Percentiles rank a stretch among this genome's conserved stretches.
phyloP scores from a whole-genome alignment of 495 filamentous ascomycete species.

The Penicillium canescens region DNA sequence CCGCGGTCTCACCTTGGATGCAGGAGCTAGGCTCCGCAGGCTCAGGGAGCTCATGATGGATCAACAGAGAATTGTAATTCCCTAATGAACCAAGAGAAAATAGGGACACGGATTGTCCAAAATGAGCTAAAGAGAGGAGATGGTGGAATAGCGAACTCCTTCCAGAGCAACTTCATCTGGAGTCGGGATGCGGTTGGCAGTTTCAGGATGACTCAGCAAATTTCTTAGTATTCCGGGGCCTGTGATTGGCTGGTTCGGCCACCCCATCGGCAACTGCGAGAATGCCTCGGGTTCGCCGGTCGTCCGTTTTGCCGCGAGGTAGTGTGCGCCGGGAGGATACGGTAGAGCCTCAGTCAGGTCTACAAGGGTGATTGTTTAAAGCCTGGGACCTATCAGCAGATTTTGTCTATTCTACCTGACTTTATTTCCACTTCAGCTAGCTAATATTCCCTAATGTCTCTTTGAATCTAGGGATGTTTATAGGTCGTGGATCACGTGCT shows the following conservation, averaged over 20 bases:
- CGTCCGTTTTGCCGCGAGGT: conserved; percentile 26
- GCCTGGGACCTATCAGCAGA: not conserved
- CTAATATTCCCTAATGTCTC: not conserved
- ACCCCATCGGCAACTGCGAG: too few species aligned
- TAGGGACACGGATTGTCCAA: conserved; percentile 23
- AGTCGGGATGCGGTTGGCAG: conserved; percentile 36
- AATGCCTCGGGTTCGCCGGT: too few species aligned
- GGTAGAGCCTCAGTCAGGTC: not conserved
- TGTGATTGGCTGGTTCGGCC: conserved; percentile 29
- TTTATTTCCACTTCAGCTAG: not conserved
- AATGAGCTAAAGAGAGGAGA: conserved; percentile 25
- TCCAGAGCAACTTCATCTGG: conserved; percentile 22
- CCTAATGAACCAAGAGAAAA: conserved; percentile 29
- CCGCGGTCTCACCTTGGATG: conserved; percentile 50
- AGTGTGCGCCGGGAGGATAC: conserved; percentile 21
- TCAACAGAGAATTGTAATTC: conserved; percentile 29
- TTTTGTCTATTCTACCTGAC: not conserved
- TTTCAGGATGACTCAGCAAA: conserved; percentile 41
- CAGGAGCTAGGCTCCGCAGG: conserved; percentile 60
- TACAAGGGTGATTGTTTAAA: not conserved
- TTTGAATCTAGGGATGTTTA: not conserved
- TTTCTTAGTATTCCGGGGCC: not conserved
- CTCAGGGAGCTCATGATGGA: conserved; percentile 58
- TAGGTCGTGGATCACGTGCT: not conserved
- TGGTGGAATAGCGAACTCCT: conserved; percentile 21